Evolutionary conservation across 2,329 filamentous ascomycete genomes (phyloP), one percentile per base, ranked within the genome.

Genomic region (Huntiella moniliformis): DNA sequence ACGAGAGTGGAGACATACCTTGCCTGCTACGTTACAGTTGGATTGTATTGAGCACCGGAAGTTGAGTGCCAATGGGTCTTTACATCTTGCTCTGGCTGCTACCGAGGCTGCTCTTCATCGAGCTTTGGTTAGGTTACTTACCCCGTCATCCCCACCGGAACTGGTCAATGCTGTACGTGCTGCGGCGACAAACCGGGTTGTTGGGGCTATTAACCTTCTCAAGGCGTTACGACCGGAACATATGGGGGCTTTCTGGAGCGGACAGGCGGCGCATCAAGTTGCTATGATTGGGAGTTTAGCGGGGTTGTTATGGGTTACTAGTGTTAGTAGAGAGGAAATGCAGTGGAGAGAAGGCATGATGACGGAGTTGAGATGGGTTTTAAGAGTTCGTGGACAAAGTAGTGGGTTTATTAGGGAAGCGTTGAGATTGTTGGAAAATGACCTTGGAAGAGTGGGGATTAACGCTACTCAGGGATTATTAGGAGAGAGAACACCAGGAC

Each of bases 1-100:
- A 4, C 65, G 63, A 39, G 60, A 65, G 38, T 70, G 67, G 67
- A 63, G 61, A 38, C 57, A 61, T n/a, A 57, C 54, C n/a, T 53
- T 68, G 6, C 65, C 66, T 0, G 54, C 61, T 28, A 59, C 56
- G 44, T 56, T 67, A n/a, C 62, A 63, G 15, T 58, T 68, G 49
- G 62, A 67, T 38, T 55, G 58, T 4, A 56, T 56, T 3, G 56
- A 56, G 44, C 55, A 58, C 12, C 56, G 60, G 51, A 63, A 62
- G 48, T 54, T 64, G 22, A 61, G 57, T 35, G 63, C 60, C 46
- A 59, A 51, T 51, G 63, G 63, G 2, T 63, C 61, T 28, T 52
- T 67, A 10, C 60, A 64, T 32, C 56, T 67, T 5, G 63, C 63
- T 1, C 65, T 64, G 50, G 61, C 64, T 45, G 61, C 62, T 1